Base-by-base conservation (phyloP, 768 basidiomycete species). In the Mycena galopus region DNA sequence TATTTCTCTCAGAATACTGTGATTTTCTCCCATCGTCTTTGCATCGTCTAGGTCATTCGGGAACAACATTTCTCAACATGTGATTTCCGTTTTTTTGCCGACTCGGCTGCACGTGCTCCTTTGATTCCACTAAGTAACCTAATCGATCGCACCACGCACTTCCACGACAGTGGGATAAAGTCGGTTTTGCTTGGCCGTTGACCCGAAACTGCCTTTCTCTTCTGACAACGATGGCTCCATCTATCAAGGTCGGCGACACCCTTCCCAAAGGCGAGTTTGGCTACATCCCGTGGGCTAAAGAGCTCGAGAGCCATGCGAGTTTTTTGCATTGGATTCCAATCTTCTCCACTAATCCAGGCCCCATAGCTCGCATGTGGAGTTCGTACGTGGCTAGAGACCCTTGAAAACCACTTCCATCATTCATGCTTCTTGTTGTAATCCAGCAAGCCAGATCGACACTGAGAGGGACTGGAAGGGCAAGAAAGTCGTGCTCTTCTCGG, bases 401-500 rank as follows among this genome's bases (percentile, higher is more conserved):
- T 59, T 29, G 21, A 27, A 21, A 12, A 0, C 17, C 50, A 23
- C 35, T 25, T 55, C 37, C 7, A 66, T 66, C 68, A 64, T 68
- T 57, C 39, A 42, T 56, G 19, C 51, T 32, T 30, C 6, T 44
- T 67, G 65, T n/a, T n/a, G n/a, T n/a, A 29, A 39, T 63, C 33
- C 78, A 93, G 92, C 90, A 42, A 80, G 82, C 55, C 83, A 83
- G 47, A 82, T 94, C 73, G 82, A 81, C 44, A 93, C 89, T 30
- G 84, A 90, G 69, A 85, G 11, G 25, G 50, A 88, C 57, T 94
- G 92, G 92, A 92, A 91, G 80, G 91, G 91, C 78, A 95, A 95
- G 86, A 93, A 92, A 79, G 92, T 95, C 62, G 92, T 95, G 42
- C 78, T 95, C 63, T 87, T 95, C 79, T 85, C 92, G 67, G 93